Evolutionary conservation across 1,139 yeast genomes (phyloP).

Genomic region (Taphrina betulina): DNA sequence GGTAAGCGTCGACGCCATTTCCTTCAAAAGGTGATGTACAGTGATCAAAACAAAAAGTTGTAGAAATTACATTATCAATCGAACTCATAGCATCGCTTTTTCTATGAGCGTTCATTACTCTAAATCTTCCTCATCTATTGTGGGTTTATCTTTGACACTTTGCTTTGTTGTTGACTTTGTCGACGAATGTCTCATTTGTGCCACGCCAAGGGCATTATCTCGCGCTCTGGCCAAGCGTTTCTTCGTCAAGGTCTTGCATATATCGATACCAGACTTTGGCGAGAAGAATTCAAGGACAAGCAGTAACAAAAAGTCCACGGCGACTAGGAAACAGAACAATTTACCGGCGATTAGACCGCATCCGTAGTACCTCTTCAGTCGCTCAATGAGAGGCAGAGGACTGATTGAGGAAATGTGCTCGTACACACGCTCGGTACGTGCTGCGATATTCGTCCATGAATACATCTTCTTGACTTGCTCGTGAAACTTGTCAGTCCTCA

Average conservation of each 20-base stretch:
- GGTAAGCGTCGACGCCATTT: too few species aligned
- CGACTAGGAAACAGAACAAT: slow-evolving; percentile 70
- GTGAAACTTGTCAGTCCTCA: slow-evolving; percentile 77
- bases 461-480: slow-evolving; percentile 76
- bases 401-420: slow-evolving; percentile 52
- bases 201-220: not conserved
- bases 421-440: slow-evolving; percentile 80
- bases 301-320: slow-evolving; percentile 71
- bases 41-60: too few species aligned
- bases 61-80: too few species aligned
- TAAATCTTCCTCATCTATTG: too few species aligned
- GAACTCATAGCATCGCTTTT: too few species aligned
- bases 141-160: too few species aligned
- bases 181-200: too few species aligned
- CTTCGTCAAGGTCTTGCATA: slow-evolving; percentile 33
- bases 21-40: too few species aligned
- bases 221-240: slow-evolving; percentile 2
- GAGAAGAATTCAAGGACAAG: slow-evolving; percentile 64
- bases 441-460: slow-evolving; percentile 89
- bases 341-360: slow-evolving; percentile 86
- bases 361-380: slow-evolving; percentile 62
- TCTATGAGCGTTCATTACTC: too few species aligned
- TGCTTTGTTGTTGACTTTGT: too few species aligned
- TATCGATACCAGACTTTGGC: slow-evolving; percentile 69
- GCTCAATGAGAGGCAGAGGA: slow-evolving; percentile 53